phyloP scores from a whole-genome alignment of 495 filamentous ascomycete genomes.

The Parathielavia appendiculata region DNA sequence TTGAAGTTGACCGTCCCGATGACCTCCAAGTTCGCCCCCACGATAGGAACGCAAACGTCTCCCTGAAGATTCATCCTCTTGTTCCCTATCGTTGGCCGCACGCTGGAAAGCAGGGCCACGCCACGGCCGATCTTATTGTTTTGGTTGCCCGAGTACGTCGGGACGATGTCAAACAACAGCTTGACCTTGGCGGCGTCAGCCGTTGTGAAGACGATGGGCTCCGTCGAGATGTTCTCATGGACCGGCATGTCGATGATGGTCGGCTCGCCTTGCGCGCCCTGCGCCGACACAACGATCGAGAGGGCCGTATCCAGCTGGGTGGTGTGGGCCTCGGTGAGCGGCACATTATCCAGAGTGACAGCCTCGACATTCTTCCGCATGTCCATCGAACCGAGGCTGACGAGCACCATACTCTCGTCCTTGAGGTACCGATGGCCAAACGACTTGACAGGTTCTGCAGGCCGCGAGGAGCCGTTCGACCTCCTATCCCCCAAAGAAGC shows the following conservation, averaged over 20 bases:
- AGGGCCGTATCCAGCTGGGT: constrained; percentile 92
- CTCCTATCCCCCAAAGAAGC: constrained; percentile 48
- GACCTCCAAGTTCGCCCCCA: constrained; percentile 76
- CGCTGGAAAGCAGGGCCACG: constrained; percentile 79
- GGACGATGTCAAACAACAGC: constrained; percentile 89
- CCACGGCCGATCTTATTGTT: constrained; percentile 86
- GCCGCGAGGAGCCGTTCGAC: constrained; percentile 34
- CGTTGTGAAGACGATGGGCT: constrained; percentile 84
- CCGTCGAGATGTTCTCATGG: constrained; percentile 87
- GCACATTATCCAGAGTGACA: constrained; percentile 84
- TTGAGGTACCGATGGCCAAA: constrained; percentile 95
- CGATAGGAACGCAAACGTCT: constrained; percentile 87
- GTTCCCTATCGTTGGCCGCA: constrained; percentile 74
- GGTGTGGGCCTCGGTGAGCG: constrained; percentile 77
- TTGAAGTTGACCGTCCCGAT: constrained; percentile 96
- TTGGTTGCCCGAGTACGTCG: constrained; percentile 90
- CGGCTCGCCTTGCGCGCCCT: constrained; percentile 77
- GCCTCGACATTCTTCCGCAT: constrained; percentile 73
- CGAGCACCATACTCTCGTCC: constrained; percentile 80
- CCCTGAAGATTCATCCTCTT: constrained; percentile 80
- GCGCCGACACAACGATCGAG: constrained; percentile 87
- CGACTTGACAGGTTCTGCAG: constrained; percentile 75
- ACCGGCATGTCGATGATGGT: constrained; percentile 88
- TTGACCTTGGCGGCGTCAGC: constrained; percentile 74
- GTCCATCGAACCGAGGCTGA: constrained; percentile 92